Conservation (phyloP, 306 rosid genomes). For the Prunus salicina region DNA sequence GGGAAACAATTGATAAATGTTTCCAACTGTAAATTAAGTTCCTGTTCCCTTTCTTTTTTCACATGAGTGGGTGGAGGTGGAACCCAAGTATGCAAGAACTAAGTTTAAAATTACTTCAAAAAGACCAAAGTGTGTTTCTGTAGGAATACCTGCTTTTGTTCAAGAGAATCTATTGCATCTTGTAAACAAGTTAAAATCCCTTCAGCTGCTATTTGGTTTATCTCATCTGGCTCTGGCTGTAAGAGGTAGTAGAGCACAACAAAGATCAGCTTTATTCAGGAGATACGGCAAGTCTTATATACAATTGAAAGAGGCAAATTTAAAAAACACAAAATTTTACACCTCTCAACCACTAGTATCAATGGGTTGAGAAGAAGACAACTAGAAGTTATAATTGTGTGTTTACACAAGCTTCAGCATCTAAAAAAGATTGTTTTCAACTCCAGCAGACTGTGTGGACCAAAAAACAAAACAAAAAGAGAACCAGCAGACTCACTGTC, state of each 20-base stretch:
- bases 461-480: background rate
- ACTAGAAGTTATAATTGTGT: background rate
- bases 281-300: slow-evolving; percentile 15
- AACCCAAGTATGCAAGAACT: background rate
- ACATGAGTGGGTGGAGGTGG: background rate
- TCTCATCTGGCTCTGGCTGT: slow-evolving; percentile 84
- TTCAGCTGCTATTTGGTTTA: slow-evolving; percentile 76
- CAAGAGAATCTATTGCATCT: slow-evolving; percentile 71
- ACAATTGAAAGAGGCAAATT: slow-evolving; percentile 16
- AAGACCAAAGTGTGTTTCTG: slow-evolving; percentile 14
- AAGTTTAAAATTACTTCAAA: background rate
- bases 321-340: slow-evolving; percentile 9
- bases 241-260: slow-evolving; percentile 25
- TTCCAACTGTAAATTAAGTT: background rate
- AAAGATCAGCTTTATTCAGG: slow-evolving; percentile 12
- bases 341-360: slow-evolving; percentile 13
- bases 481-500: slow-evolving; percentile 10
- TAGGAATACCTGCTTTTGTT: slow-evolving; percentile 67
- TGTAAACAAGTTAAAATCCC: slow-evolving; percentile 91
- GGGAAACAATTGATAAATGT: background rate
- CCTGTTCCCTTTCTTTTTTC: background rate
- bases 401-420: background rate
- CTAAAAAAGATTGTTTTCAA: background rate
- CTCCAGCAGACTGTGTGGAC: too few species aligned
- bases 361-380: slow-evolving; percentile 11